Conservation (phyloP, 2,329 filamentous ascomycete species). For the Penicillium corylophilum region DNA sequence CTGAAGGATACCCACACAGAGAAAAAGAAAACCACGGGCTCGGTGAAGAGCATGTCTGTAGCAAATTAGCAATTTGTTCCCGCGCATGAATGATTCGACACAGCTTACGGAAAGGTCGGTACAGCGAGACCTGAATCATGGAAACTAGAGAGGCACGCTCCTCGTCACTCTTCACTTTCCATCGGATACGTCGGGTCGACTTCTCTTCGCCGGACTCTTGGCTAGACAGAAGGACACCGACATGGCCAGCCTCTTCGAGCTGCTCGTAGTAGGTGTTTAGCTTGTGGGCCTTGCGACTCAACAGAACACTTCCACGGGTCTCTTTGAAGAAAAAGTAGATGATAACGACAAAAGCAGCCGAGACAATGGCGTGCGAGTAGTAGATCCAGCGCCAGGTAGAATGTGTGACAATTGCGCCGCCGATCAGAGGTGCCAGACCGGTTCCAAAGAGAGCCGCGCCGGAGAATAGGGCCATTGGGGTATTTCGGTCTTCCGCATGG, state of each 20-base stretch:
- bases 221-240: conserved; percentile 52
- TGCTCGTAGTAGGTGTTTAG: conserved; percentile 78
- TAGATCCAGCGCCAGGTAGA: conserved; percentile 83
- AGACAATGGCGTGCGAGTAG: conserved; percentile 76
- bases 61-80: neutral
- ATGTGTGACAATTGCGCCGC: conserved; percentile 66
- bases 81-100: neutral
- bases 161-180: conserved; percentile 77
- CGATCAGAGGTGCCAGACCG: conserved; percentile 72
- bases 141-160: conserved; percentile 65
- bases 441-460: conserved; percentile 75
- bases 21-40: conserved; percentile 69
- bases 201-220: conserved; percentile 29
- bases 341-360: conserved; percentile 61
- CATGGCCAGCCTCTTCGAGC: conserved; percentile 64
- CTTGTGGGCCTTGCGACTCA: conserved; percentile 69
- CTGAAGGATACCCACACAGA: conserved; percentile 86
- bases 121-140: conserved; percentile 72
- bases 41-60: conserved; percentile 56
- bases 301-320: conserved; percentile 75
- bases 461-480: conserved; percentile 87
- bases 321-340: conserved; percentile 74
- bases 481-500: conserved; percentile 74
- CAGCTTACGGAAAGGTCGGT: conserved; percentile 67
- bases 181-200: conserved; percentile 62